phyloP scores from a whole-genome alignment of 352 stramenopile species.

The Phytophthora ramorum region DNA sequence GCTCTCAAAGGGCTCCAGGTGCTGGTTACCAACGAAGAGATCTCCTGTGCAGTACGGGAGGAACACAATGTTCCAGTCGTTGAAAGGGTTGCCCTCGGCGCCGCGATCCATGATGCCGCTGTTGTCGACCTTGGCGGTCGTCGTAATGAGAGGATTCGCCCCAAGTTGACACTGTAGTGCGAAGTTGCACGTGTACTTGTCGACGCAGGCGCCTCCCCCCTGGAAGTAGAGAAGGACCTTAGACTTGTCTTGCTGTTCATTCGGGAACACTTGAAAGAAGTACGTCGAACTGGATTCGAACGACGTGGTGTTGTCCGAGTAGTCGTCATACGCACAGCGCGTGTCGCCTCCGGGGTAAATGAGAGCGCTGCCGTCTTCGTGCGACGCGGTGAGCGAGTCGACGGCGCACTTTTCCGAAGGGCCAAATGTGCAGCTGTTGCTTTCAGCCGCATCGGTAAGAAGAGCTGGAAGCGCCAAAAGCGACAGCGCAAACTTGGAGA shows the following conservation, averaged over 20 bases:
- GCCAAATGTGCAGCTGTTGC: conserved; percentile 24
- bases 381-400: conserved; percentile 31
- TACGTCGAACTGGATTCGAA: conserved; percentile 50
- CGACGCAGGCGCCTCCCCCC: conserved; percentile 59
- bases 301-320: conserved; percentile 24
- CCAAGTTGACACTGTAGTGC: conserved; percentile 53
- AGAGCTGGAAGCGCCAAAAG: conserved; percentile 16
- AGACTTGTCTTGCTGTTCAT: conserved; percentile 44
- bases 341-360: conserved; percentile 56
- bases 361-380: conserved; percentile 37
- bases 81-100: conserved; percentile 54
- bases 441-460: neutral
- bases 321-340: conserved; percentile 56
- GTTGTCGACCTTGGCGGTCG: conserved; percentile 43
- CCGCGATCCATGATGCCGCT: conserved; percentile 53
- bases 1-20: conserved; percentile 26
- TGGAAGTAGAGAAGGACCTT: conserved; percentile 71
- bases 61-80: conserved; percentile 75
- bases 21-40: conserved; percentile 54
- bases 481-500: conserved; percentile 4
- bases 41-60: conserved; percentile 76
- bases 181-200: conserved; percentile 64
- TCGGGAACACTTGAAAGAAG: conserved; percentile 65
- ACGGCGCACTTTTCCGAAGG: conserved; percentile 35
- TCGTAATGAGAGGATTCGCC: conserved; percentile 39